Evolutionary conservation across 2,329 filamentous ascomycete species (phyloP), one percentile per base, ranked within the genome.

Genomic region (Colletotrichum brevisporum): DNA sequence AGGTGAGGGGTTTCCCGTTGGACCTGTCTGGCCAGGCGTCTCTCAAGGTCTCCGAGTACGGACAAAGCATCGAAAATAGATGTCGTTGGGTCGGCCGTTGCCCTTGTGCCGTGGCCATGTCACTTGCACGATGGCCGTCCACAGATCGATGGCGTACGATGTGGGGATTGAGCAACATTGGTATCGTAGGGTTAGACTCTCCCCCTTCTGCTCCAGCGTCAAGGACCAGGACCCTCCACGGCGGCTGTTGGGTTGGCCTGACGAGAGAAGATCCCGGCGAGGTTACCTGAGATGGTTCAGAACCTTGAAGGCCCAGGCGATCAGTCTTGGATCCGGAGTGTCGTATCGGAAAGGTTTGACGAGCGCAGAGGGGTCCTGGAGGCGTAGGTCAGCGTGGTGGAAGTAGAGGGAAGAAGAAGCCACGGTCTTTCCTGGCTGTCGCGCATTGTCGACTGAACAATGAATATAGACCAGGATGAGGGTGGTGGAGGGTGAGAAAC

Each of bases 81-180:
- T 21, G n/a, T 12, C 21, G 39, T 54, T 62, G 26, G 50, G 18
- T 54, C n/a, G 59, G 48, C 24, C 41, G 4, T 48, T 13, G 39
- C 36, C 31, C n/a, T 15, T 24, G 21, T 48, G 43, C 18, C 12
- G 36, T 66, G 55, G 41, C 43, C 43, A 39, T 39, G 51, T 55
- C 62, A 21, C 62, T 66, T 26, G 45, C 31, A 67, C 43, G 50
- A 60, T 50, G 48, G 31, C 54, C 54, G n/a, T 51, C 54, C 53
- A 59, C 53, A n/a, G 26, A 24, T 36, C 36, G 18, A 9, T 6
- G 6, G 52, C 10, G 61, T 48, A 47, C 59, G 24, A 5, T 24
- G 13, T 26, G 36, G 26, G 45, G 47, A 50, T 52, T 16, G 26
- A 50, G n/a, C 47, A 21, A 50, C 47, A 6, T n/a, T 36, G 31